A percentile compares a stretch with the other conserved stretches of the same genome.
Conservation (phyloP, 495 filamentous ascomycete species). For the Neurospora africana region DNA sequence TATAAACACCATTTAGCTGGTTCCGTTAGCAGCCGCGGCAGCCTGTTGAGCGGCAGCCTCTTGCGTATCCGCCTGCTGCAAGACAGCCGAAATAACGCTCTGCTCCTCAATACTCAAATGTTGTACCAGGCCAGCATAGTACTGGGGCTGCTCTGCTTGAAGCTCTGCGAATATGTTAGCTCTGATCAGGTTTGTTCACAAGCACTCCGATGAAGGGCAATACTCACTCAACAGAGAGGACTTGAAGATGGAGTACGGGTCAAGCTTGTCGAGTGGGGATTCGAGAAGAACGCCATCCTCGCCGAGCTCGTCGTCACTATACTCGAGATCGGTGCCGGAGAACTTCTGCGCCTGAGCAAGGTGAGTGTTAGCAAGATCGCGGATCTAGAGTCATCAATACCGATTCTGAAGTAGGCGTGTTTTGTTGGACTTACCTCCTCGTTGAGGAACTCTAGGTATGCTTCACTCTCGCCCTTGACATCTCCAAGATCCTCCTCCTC, state of each 20-base stretch:
- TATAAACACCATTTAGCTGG: slow-evolving; percentile 17
- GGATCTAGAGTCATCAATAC: slow-evolving; percentile 5
- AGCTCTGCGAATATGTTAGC: slow-evolving; percentile 48
- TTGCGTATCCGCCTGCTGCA: slow-evolving; percentile 63
- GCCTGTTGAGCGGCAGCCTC: slow-evolving; percentile 27
- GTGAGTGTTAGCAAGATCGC: slow-evolving; percentile 23
- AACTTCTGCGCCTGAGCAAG: slow-evolving; percentile 66
- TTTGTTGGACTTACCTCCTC: slow-evolving; percentile 52
- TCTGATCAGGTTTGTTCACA: not conserved
- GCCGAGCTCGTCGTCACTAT: slow-evolving; percentile 75
- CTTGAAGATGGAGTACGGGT: slow-evolving; percentile 85
- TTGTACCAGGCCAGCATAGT: slow-evolving; percentile 71
- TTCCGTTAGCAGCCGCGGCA: slow-evolving; percentile 12
- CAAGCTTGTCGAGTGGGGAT: slow-evolving; percentile 86
- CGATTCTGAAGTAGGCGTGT: not conserved
- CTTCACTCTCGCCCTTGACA: slow-evolving; percentile 76
- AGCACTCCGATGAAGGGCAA: not conserved
- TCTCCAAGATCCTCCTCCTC: slow-evolving; percentile 52
- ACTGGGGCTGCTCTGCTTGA: slow-evolving; percentile 80
- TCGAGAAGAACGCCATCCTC: slow-evolving; percentile 89
- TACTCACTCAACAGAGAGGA: slow-evolving; percentile 68
- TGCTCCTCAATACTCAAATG: slow-evolving; percentile 75
- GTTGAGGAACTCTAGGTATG: slow-evolving; percentile 92
- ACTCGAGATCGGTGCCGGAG: slow-evolving; percentile 45
- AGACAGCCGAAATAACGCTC: slow-evolving; percentile 63